Evolutionary conservation across 2,329 filamentous ascomycete species (phyloP).

Genomic region (Penicillium sclerotigenum): DNA sequence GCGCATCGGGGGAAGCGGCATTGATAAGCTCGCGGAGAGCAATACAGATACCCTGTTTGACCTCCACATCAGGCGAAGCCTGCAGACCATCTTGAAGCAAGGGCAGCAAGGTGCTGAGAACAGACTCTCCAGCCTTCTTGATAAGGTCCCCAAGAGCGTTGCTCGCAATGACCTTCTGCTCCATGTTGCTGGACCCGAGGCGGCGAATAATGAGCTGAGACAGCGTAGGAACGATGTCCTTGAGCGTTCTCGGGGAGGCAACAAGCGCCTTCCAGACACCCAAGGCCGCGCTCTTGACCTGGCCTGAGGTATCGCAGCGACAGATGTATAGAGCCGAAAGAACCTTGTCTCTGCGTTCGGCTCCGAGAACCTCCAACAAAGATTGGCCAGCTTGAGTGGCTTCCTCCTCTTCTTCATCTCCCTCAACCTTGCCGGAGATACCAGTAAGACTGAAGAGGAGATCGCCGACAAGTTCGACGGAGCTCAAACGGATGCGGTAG

Average conservation of each 20-base stretch:
- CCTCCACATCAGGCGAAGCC: slow-evolving; percentile 82
- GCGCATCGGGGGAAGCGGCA: slow-evolving; percentile 79
- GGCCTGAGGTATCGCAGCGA: slow-evolving; percentile 89
- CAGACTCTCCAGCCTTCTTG: slow-evolving; percentile 90
- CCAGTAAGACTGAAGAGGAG: slow-evolving; percentile 96
- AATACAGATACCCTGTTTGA: slow-evolving; percentile 95
- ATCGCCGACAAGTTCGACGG: slow-evolving; percentile 94
- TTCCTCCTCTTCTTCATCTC: slow-evolving; percentile 72
- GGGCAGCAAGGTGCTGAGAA: slow-evolving; percentile 80
- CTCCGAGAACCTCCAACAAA: slow-evolving; percentile 88
- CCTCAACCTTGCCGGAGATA: slow-evolving; percentile 75
- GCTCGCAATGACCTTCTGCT: slow-evolving; percentile 97
- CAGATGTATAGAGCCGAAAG: slow-evolving; percentile 97
- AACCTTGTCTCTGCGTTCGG: slow-evolving; percentile 95
- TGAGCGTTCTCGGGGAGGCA: slow-evolving; percentile 83
- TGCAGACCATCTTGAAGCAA: slow-evolving; percentile 90
- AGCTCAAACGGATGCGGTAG: slow-evolving; percentile 96
- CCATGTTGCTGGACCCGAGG: slow-evolving; percentile 92
- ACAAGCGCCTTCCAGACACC: slow-evolving; percentile 97
- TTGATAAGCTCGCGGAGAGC: slow-evolving; percentile 90
- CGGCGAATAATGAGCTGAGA: slow-evolving; percentile 92
- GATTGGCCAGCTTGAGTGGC: slow-evolving; percentile 86
- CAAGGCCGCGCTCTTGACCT: slow-evolving; percentile 86
- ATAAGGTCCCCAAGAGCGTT: slow-evolving; percentile 96
- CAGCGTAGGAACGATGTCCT: slow-evolving; percentile 91